Percentiles rank a stretch among this genome's conserved stretches.
Evolutionary conservation across 1,284 basidiomycete genomes (phyloP).

Genomic region (Trametes sp.): DNA sequence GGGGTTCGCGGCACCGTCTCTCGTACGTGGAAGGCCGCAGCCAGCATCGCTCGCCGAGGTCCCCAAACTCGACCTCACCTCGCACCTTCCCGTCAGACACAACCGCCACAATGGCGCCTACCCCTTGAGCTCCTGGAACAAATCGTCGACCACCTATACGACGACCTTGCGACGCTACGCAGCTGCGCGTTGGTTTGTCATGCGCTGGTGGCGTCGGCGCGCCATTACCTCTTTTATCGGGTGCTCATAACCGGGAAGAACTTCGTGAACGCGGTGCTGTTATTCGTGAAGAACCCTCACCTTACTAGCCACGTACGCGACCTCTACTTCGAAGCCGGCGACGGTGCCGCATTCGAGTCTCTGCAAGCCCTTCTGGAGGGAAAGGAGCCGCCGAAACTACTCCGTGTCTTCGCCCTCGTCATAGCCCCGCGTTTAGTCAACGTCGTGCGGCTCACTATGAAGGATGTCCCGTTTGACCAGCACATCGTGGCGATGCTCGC

Average conservation of each 20-base stretch:
- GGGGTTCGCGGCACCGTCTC: conserved; percentile 8
- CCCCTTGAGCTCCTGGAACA: conserved; percentile 40
- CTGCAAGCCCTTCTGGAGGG: conserved; percentile 13
- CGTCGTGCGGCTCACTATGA: conserved; percentile 20
- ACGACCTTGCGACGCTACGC: conserved; percentile 32
- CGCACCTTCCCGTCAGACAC: neutral
- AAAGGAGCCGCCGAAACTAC: neutral
- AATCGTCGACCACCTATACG: conserved; percentile 37
- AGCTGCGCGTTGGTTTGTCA: conserved; percentile 32
- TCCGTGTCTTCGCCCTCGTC: conserved; percentile 19
- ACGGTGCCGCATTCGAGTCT: conserved; percentile 1
- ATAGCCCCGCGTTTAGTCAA: conserved; percentile 21
- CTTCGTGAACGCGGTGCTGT: conserved; percentile 2
- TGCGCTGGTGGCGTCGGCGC: conserved; percentile 15
- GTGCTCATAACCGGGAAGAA: conserved; percentile 16
- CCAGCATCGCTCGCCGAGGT: neutral
- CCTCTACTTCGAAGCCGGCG: conserved; percentile 21
- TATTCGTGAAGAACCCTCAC: conserved; percentile 18
- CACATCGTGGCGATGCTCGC: conserved; percentile 18
- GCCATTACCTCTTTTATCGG: conserved; percentile 25
- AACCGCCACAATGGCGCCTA: conserved; percentile 9
- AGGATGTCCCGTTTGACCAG: conserved; percentile 23
- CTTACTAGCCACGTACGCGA: conserved; percentile 21
- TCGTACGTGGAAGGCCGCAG: conserved; percentile 6
- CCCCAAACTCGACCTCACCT: neutral